These are phyloP conservation scores for Talaromyces piceae DNA, from an alignment of 2,329 filamentous ascomycete species.

Conservation along the genomic window DNA sequence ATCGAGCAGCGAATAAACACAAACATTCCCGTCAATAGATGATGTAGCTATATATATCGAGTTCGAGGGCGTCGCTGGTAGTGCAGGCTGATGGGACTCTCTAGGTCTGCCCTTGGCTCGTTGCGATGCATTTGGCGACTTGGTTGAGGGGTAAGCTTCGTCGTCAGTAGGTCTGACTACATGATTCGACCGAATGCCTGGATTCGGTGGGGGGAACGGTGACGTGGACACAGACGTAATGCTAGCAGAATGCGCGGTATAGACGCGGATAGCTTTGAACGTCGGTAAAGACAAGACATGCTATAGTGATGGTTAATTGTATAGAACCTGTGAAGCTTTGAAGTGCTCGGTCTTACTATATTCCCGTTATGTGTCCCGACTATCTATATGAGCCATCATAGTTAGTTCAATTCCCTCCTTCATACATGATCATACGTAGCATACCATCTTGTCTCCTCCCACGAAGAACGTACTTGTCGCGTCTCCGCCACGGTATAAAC, in stretches of 20 bases:
- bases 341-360: conserved; percentile 57
- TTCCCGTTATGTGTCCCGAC: conserved; percentile 95
- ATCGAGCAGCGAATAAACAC: conserved; percentile 79
- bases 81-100: conserved; percentile 18
- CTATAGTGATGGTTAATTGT: conserved; percentile 35
- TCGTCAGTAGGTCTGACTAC: conserved; percentile 26
- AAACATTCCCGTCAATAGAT: conserved; percentile 93
- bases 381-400: conserved; percentile 52
- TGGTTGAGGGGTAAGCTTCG: conserved; percentile 16
- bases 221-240: conserved; percentile 87
- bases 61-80: conserved; percentile 74
- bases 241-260: conserved; percentile 87
- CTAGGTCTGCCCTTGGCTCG: conserved; percentile 25
- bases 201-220: conserved; percentile 62
- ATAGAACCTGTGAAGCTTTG: background rate
- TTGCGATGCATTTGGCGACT: conserved; percentile 22
- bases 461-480: conserved; percentile 86
- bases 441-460: conserved; percentile 92
- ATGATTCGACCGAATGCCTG: conserved; percentile 33
- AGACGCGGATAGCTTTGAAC: conserved; percentile 73
- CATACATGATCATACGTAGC: conserved; percentile 15
- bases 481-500: conserved; percentile 90
- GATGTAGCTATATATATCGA: conserved; percentile 90
- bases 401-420: conserved; percentile 3
- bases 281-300: conserved; percentile 79